A percentile compares a stretch with the other conserved stretches of the same genome.
Evolutionary conservation across 2,329 filamentous ascomycete genomes (phyloP).

Genomic region (Geosmithia putterillii): DNA sequence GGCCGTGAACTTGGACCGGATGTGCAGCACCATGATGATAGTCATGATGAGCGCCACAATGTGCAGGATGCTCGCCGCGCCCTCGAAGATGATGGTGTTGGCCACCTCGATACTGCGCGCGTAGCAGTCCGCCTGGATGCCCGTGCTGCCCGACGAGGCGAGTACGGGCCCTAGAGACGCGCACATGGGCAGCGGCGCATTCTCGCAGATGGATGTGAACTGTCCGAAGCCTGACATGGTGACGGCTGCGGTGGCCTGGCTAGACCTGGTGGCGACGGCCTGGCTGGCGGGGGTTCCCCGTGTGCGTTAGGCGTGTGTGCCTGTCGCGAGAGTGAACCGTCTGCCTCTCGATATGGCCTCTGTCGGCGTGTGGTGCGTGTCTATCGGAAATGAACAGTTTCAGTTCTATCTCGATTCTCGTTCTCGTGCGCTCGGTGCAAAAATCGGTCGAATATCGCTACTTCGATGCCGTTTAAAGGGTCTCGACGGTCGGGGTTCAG

Average conservation of each 20-base stretch:
- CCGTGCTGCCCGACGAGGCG: conserved; percentile 52
- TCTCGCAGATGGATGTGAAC: conserved; percentile 76
- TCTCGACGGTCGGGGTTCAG: too few relatives aligned
- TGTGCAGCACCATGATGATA: conserved; percentile 92
- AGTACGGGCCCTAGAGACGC: conserved; percentile 68
- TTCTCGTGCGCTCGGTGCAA: too few relatives aligned
- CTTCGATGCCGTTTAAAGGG: too few relatives aligned
- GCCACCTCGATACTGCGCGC: conserved; percentile 89
- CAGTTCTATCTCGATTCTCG: too few relatives aligned
- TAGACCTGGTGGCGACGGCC: too few relatives aligned
- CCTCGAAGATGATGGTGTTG: conserved; percentile 97
- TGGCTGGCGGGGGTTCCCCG: background rate
- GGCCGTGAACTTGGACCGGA: conserved; percentile 94
- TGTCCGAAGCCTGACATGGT: conserved; percentile 78
- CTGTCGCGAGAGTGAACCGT: too few relatives aligned
- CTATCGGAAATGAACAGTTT: too few relatives aligned
- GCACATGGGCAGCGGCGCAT: conserved; percentile 78
- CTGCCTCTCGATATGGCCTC: too few relatives aligned
- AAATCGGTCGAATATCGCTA: too few relatives aligned
- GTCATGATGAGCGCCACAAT: conserved; percentile 87
- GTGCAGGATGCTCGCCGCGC: conserved; percentile 81
- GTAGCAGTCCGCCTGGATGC: conserved; percentile 85
- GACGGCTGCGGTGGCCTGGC: too few relatives aligned
- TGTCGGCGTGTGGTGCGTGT: too few relatives aligned
- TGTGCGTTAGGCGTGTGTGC: background rate